These are phyloP conservation scores for Puccinia horiana DNA, from an alignment of 1,284 basidiomycete genomes.

Conservation along the genomic window DNA sequence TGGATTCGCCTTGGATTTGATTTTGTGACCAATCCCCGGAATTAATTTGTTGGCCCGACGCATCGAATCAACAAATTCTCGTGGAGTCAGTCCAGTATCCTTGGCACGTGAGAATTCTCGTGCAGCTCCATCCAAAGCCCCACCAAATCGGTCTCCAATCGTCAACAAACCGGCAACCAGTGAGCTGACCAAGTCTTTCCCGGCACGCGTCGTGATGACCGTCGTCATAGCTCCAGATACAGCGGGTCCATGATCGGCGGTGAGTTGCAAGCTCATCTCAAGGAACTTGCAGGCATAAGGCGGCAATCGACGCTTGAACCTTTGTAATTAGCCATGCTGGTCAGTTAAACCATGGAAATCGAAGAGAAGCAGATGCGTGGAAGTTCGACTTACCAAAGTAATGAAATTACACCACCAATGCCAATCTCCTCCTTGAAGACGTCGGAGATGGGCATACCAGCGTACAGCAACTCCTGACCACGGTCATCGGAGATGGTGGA, in stretches of 20 bases:
- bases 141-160: conserved; percentile 97
- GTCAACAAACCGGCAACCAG: conserved; percentile 94
- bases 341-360: not conserved
- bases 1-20: conserved; percentile 92
- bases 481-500: conserved; percentile 99
- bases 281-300: conserved; percentile 90
- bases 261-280: conserved; percentile 99
- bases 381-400: conserved; percentile 97
- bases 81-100: conserved; percentile 86
- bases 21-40: conserved; percentile 99
- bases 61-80: conserved; percentile 96
- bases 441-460: conserved; percentile 97
- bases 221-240: conserved; percentile 94
- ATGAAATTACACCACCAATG: conserved; percentile 90
- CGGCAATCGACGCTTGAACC: conserved; percentile 63
- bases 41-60: conserved; percentile 96
- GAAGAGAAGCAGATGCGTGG: conserved; percentile 56
- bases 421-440: conserved; percentile 98
- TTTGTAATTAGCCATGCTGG: conserved; percentile 48
- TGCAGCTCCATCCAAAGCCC: conserved; percentile 97
- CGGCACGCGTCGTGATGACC: conserved; percentile 96
- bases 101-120: conserved; percentile 89
- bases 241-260: conserved; percentile 96
- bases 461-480: conserved; percentile 96
- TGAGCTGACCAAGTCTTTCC: conserved; percentile 97